Conservation (phyloP, 768 basidiomycete species). For the Hirschioporus abietinus region DNA sequence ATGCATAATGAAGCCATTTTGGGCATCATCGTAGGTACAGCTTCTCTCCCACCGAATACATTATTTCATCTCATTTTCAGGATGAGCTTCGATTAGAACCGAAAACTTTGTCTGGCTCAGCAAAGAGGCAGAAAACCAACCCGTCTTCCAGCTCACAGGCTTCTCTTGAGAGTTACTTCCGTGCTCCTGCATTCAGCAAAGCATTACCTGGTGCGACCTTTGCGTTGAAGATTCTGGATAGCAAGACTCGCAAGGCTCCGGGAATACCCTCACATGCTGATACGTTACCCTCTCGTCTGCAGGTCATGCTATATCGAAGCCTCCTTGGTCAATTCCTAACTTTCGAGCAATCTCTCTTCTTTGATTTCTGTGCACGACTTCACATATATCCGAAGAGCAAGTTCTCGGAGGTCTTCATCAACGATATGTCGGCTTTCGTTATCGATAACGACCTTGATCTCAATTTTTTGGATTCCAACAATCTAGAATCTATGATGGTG, state of each 20-base stretch:
- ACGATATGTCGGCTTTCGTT: neutral
- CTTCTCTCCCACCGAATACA: constrained; percentile 2
- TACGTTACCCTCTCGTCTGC: constrained; percentile 52
- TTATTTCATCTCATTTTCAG: neutral
- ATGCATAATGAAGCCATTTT: constrained; percentile 57
- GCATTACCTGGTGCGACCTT: constrained; percentile 1
- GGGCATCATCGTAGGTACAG: constrained; percentile 56
- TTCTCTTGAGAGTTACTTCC: constrained; percentile 10
- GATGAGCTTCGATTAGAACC: neutral
- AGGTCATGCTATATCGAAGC: constrained; percentile 74
- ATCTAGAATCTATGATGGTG: neutral
- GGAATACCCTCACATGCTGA: constrained; percentile 55
- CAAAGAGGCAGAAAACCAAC: neutral
- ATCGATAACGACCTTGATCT: neutral
- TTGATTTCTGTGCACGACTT: constrained; percentile 43
- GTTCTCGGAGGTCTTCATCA: constrained; percentile 49
- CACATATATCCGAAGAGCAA: constrained; percentile 34
- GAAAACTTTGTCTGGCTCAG: neutral
- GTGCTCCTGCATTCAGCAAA: constrained; percentile 4
- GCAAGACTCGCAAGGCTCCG: constrained; percentile 56
- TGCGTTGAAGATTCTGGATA: constrained; percentile 38
- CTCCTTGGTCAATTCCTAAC: constrained; percentile 38
- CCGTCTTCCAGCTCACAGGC: neutral
- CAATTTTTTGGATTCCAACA: neutral
- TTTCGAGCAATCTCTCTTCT: constrained; percentile 27